phyloP scores from a whole-genome alignment of 2,329 filamentous ascomycete species.

The Penicillium polonicum region DNA sequence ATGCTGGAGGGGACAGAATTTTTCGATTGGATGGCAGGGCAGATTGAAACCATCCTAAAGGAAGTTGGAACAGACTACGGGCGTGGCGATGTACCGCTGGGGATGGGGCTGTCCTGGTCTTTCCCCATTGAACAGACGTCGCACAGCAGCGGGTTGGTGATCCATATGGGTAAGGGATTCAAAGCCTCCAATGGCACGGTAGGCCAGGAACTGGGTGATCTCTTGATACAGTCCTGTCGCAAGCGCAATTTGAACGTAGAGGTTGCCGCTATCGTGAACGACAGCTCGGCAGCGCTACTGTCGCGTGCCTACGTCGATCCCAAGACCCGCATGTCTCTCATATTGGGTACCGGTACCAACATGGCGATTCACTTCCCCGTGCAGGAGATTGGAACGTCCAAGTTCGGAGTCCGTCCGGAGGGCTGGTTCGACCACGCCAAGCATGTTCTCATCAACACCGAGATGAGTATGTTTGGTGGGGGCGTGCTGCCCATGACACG shows the following conservation, averaged over 20 bases:
- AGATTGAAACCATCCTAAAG: conserved; percentile 56
- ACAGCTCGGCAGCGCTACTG: conserved; percentile 61
- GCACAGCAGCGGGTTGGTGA: conserved; percentile 54
- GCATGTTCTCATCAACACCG: conserved; percentile 64
- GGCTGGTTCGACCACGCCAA: conserved; percentile 58
- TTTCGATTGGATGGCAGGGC: conserved; percentile 66
- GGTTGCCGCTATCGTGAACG: conserved; percentile 64
- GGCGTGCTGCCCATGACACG: conserved; percentile 57
- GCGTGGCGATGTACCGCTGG: conserved; percentile 43
- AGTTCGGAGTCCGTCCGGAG: conserved; percentile 56
- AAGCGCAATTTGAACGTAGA: conserved; percentile 56
- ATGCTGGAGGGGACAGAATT: conserved; percentile 56
- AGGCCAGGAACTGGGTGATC: conserved; percentile 58
- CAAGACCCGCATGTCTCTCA: conserved; percentile 61
- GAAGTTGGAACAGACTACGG: conserved; percentile 43
- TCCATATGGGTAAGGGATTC: conserved; percentile 67
- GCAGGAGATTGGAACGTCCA: conserved; percentile 52
- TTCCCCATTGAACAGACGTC: conserved; percentile 67
- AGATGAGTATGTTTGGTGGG: conserved; percentile 64
- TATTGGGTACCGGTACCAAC: conserved; percentile 65
- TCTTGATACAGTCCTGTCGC: conserved; percentile 60
- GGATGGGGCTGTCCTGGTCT: conserved; percentile 65
- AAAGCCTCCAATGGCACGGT: conserved; percentile 58
- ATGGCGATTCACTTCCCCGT: conserved; percentile 62
- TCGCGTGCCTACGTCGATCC: conserved; percentile 62